phyloP scores from a whole-genome alignment of 1,139 yeast genomes.

The Spencermartinsiella ligniputridi region DNA sequence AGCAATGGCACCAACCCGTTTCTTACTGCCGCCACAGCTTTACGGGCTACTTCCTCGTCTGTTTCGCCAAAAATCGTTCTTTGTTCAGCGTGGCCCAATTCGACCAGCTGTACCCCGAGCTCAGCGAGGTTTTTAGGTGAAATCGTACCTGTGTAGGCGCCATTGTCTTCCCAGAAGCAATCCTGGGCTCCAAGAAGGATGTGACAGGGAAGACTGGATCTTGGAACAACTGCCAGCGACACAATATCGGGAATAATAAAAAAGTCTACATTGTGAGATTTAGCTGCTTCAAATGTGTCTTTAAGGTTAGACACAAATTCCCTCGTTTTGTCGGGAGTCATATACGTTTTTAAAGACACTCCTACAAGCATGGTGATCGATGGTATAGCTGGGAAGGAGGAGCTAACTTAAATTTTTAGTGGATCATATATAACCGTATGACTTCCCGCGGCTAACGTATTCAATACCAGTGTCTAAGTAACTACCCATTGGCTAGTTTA shows the following conservation, averaged over 20 bases:
- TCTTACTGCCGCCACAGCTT: constrained; percentile 77
- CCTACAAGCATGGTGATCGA: constrained; percentile 15
- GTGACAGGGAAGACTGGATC: constrained; percentile 3
- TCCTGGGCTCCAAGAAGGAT: constrained; percentile 66
- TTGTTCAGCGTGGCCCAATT: constrained; percentile 91
- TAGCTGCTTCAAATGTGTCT: constrained; percentile 11
- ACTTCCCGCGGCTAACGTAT: too few relatives aligned
- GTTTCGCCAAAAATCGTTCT: constrained; percentile 77
- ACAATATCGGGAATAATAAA: constrained; percentile 27
- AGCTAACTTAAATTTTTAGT: too few relatives aligned
- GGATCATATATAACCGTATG: too few relatives aligned
- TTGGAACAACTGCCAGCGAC: constrained; percentile 16
- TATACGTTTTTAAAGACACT: constrained; percentile 24
- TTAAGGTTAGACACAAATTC: constrained; percentile 13
- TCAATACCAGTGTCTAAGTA: too few relatives aligned
- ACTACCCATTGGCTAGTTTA: too few relatives aligned
- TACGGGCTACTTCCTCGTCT: constrained; percentile 76
- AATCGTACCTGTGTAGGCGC: constrained; percentile 90
- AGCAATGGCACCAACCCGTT: constrained; percentile 72
- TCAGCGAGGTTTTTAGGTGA: constrained; percentile 67
- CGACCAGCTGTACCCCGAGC: constrained; percentile 77
- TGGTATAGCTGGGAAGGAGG: not conserved
- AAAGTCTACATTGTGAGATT: constrained; percentile 17
- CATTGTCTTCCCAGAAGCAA: constrained; percentile 71
- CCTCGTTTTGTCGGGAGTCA: constrained; percentile 16